Evolutionary conservation across 768 basidiomycete genomes (phyloP).

Genomic region (Epithele typhae): DNA sequence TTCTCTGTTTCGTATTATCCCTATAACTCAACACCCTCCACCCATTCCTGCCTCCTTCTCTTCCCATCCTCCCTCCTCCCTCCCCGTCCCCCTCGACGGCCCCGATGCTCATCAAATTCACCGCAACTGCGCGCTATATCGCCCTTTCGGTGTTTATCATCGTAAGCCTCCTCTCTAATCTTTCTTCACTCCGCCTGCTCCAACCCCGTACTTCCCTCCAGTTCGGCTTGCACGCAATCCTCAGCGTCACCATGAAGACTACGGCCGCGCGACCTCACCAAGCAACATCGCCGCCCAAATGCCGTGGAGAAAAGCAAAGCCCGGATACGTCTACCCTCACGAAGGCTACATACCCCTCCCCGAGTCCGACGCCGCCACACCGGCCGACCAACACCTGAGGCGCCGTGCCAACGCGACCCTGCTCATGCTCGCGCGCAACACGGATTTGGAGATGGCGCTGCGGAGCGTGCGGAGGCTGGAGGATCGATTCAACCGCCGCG

Average conservation of each 20-base stretch:
- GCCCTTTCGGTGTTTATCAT: conserved; percentile 27
- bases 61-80: not conserved
- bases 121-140: conserved; percentile 28
- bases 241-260: conserved; percentile 65
- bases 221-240: conserved; percentile 49
- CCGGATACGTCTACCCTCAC: conserved; percentile 1
- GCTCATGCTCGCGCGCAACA: conserved; percentile 59
- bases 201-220: conserved; percentile 7
- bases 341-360: not conserved
- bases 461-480: conserved; percentile 74
- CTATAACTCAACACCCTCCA: not conserved
- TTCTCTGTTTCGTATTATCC: too few relatives aligned
- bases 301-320: conserved; percentile 13
- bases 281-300: conserved; percentile 30
- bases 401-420: conserved; percentile 30
- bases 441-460: conserved; percentile 55
- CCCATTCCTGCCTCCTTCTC: not conserved
- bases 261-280: conserved; percentile 56
- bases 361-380: not conserved
- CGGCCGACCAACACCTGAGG: not conserved
- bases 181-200: not conserved
- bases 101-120: conserved; percentile 21
- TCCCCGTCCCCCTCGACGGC: not conserved
- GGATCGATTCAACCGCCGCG: conserved; percentile 78
- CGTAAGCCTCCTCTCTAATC: conserved; percentile 21